Evolutionary conservation across 176 grass and related monocot species (phyloP), one percentile per base, ranked within the genome.

Genomic region (Musa beccarii): DNA sequence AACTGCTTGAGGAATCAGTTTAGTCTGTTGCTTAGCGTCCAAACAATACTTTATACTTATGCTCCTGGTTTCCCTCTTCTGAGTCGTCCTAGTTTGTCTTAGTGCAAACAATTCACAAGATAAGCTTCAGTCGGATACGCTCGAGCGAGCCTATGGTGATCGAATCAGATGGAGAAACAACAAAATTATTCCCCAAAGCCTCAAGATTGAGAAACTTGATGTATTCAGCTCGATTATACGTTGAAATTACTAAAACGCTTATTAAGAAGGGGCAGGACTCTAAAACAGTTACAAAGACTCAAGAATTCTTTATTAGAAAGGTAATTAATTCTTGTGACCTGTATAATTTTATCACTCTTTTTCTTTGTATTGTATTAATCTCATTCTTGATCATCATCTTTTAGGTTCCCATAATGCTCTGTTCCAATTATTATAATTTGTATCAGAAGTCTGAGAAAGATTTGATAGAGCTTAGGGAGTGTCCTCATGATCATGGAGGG

Each of bases 211-310:
- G 95, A 55, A 99, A 99, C 75, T 66, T 94, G 65, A 99, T 90
- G 21, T 99, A 99, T 79, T 99, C 95, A 1, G 95, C 95, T 50
- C 88, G 86, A 49, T 78, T 99, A n/a, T 99, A 99, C 83, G 95
- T 94, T 23, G 95, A 99, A 71, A 88, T 99, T 62, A 91, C 90
- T 28, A 91, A 94, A 63, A 86, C 84, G 80, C 84, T 99, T 80
- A 82, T 94, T 59, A 99, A 94, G 81, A 93, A 99, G 83, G 95
- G 90, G 19, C 90, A 99, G 63, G 90, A 99, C 66, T 99, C 90
- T 57, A 90, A 99, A 69, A 88, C 91, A 78, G 95, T 99, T 71
- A 89, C 88, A 26, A 90, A 94, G 83, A 99, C 86, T 76, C 72
- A 85, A 57, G 88, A 99, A 16, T 99, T 91, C 25, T 99, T 99